Base-by-base conservation (phyloP, 805 yeast species). In the Torulaspora quercuum region DNA sequence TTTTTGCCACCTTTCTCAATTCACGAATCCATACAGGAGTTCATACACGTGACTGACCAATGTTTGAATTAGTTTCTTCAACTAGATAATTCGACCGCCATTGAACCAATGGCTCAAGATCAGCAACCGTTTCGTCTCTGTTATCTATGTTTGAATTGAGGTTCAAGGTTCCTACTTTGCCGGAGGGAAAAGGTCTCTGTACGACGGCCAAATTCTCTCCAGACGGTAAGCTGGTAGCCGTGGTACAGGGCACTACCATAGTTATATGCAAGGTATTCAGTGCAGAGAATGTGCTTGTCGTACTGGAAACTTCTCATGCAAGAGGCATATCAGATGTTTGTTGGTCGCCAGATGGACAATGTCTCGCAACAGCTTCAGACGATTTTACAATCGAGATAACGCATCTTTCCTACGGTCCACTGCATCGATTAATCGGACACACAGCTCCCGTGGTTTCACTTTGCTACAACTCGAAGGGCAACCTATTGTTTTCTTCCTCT, bases 291-390 rank as follows among this genome's bases (percentile, higher is more conserved):
- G 25, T 27, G 16, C 29, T 31, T 1, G 20, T 34, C 7, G 29
- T 17, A 6, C 12, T 55, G 13, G 30, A 22, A 2, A 58, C 62
- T 3, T 23, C 47, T 3, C 63, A 90, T 55, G 57, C 74, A 2
- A 69, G 61, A 17, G 92, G 95, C 1, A 68, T 90, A 2, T 81
- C 89, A 9, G 88, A 81, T 42, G 49, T 92, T 1, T 73, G 76
- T 23, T 90, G 88, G 78, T 76, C 89, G 1, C 89, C 90, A 2
- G 80, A 83, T 55, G 72, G 82, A 8, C 65, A 69, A 34, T 75
- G 82, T 33, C 42, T 90, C 5, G 96, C 95, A 1, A 76, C 95
- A 0, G 92, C 82, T 1, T 82, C 95, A 0, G 96, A 90, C 56
- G 98, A 90, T 59, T 68, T 78, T 43, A 79, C 94, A 0, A 70